A percentile compares a stretch with the other conserved stretches of the same genome.
Evolutionary conservation across 2,329 filamentous ascomycete genomes (phyloP).

Genomic region (Phialocephala sp.): DNA sequence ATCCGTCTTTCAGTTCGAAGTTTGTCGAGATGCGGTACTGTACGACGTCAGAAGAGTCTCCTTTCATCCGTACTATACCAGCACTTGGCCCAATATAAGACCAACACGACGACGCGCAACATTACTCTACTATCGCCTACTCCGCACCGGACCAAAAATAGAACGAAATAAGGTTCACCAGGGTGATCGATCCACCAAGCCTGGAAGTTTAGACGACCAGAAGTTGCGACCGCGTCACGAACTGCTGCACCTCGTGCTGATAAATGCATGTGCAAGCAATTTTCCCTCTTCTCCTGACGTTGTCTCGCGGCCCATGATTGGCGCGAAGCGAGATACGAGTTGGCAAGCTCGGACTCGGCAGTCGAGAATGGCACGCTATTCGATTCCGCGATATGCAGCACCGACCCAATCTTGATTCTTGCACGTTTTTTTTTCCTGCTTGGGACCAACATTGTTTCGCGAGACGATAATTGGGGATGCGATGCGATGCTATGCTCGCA

Average conservation of each 20-base stretch:
- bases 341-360: not conserved
- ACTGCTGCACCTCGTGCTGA: not conserved
- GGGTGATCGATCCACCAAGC: not conserved
- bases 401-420: not conserved
- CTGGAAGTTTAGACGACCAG: not conserved
- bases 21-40: not conserved
- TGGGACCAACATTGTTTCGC: not conserved
- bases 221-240: not conserved
- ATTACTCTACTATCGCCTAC: not conserved
- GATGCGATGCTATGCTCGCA: not conserved
- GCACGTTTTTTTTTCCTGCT: not conserved
- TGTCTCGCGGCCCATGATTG: not conserved
- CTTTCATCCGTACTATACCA: conserved; percentile 3
- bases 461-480: not conserved
- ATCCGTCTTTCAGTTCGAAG: not conserved
- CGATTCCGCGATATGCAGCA: not conserved
- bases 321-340: not conserved
- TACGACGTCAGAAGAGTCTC: not conserved
- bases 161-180: not conserved
- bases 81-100: not conserved
- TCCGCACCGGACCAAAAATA: not conserved
- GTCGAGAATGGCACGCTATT: not conserved
- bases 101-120: not conserved
- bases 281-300: not conserved
- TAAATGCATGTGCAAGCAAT: conserved; percentile 3